These are phyloP conservation scores for Eucalyptus curtisii DNA, from an alignment of 345 rosid species.

Conservation along the genomic window DNA sequence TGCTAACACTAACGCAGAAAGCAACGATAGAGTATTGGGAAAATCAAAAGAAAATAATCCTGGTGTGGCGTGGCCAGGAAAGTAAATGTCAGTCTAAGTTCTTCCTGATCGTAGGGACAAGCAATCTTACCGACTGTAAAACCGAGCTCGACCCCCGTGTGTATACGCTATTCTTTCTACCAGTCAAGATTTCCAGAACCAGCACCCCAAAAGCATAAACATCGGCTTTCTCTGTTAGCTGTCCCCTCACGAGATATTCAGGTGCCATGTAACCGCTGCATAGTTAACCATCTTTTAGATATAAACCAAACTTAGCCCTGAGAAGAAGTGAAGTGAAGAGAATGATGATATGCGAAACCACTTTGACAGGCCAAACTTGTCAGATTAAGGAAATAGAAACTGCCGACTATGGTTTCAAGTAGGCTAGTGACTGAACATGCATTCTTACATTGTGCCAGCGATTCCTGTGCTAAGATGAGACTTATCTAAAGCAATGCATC, in stretches of 20 bases:
- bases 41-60: background rate
- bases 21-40: no score
- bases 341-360: background rate
- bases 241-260: slow-evolving; percentile 62
- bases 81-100: no score
- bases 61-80: background rate
- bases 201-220: slow-evolving; percentile 76
- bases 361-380: background rate
- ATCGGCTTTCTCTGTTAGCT: slow-evolving; percentile 67
- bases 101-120: background rate
- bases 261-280: slow-evolving; percentile 84
- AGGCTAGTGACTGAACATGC: background rate
- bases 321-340: background rate
- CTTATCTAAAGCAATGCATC: slow-evolving; percentile 25
- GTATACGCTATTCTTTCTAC: slow-evolving; percentile 49
- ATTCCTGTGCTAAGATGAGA: slow-evolving; percentile 49
- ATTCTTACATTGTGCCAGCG: slow-evolving; percentile 74
- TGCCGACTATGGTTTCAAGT: background rate
- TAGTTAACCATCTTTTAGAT: background rate
- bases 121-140: slow-evolving; percentile 30
- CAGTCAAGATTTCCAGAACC: slow-evolving; percentile 48
- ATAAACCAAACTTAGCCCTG: background rate
- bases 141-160: slow-evolving; percentile 35
- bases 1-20: background rate
- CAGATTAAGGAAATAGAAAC: background rate